These are phyloP conservation scores for Saraca asoca DNA, from an alignment of 331 rosid genomes.

Conservation along the genomic window DNA sequence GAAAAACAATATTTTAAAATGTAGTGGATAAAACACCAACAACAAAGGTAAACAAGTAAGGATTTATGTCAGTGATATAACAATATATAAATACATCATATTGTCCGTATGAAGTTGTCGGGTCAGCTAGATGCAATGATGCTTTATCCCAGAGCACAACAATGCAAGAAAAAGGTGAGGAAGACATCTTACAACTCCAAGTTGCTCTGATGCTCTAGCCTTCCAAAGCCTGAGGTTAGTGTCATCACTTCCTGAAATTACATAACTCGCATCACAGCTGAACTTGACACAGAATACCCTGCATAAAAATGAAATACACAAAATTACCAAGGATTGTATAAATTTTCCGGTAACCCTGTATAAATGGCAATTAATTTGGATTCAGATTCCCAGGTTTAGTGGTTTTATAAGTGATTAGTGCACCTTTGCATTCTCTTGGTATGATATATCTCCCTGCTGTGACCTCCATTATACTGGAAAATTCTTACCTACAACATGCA, in stretches of 20 bases:
- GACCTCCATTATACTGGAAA: conserved; percentile 87
- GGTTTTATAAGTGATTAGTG: conserved; percentile 20
- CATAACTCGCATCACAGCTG: conserved; percentile 91
- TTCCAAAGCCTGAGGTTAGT: conserved; percentile 98
- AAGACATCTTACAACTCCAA: conserved; percentile 84
- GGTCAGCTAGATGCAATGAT: background rate
- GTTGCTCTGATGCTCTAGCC: conserved; percentile 94
- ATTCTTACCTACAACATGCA: conserved; percentile 63
- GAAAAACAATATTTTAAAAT: background rate
- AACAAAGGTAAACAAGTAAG: background rate
- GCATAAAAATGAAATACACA: conserved; percentile 25
- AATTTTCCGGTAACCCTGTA: background rate
- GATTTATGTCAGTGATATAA: conserved; percentile 3
- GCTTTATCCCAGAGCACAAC: conserved; percentile 4
- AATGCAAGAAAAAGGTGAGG: conserved; percentile 17
- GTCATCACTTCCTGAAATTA: conserved; percentile 97
- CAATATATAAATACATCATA: no score
- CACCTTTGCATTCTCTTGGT: conserved; percentile 99
- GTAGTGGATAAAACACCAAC: background rate
- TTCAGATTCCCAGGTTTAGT: background rate
- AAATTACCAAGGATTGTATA: background rate
- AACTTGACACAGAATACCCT: conserved; percentile 96
- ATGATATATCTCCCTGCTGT: conserved; percentile 91
- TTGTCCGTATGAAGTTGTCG: background rate
- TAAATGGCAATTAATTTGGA: background rate